A percentile compares a stretch with the other conserved stretches of the same genome.
Conservation (phyloP, 1,139 yeast genomes). For the Meyerozyma carpophila region DNA sequence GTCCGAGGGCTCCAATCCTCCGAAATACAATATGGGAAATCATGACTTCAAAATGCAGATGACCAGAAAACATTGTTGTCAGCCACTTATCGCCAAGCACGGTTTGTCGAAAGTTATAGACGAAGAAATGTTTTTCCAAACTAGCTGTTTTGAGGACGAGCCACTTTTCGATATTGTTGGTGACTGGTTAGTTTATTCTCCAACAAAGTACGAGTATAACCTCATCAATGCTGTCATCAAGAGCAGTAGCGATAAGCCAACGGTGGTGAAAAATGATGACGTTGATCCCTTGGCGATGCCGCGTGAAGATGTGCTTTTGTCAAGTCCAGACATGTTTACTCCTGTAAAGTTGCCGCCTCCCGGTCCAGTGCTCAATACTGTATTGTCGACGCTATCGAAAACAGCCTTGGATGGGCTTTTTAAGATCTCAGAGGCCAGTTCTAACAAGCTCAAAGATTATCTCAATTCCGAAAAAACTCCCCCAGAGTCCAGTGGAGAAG, state of each 20-base stretch:
- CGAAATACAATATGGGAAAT: constrained; percentile 13
- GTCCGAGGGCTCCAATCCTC: constrained; percentile 3
- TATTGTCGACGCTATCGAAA: constrained; percentile 44
- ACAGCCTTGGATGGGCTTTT: constrained; percentile 52
- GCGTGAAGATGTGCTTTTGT: constrained; percentile 7
- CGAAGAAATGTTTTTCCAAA: constrained; percentile 21
- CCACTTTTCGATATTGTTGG: constrained; percentile 50
- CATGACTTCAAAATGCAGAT: constrained; percentile 14
- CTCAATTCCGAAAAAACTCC: constrained; percentile 17
- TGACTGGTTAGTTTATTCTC: constrained; percentile 47
- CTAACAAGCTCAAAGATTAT: constrained; percentile 37
- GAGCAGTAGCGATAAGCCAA: constrained; percentile 3
- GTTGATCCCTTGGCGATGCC: constrained; percentile 3
- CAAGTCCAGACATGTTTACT: constrained; percentile 21
- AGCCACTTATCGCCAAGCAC: constrained; percentile 17
- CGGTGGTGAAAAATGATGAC: constrained; percentile 4
- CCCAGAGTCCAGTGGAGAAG: constrained; percentile 2
- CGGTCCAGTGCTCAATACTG: constrained; percentile 40
- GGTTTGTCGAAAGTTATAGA: constrained; percentile 13
- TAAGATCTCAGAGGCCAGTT: constrained; percentile 44
- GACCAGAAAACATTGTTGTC: constrained; percentile 20
- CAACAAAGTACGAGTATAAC: constrained; percentile 31
- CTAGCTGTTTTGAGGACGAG: constrained; percentile 32
- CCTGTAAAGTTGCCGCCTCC: constrained; percentile 44
- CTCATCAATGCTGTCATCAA: constrained; percentile 20